Evolutionary conservation across 2,329 filamentous ascomycete species (phyloP).

Genomic region (Apiospora rasikravindrae): DNA sequence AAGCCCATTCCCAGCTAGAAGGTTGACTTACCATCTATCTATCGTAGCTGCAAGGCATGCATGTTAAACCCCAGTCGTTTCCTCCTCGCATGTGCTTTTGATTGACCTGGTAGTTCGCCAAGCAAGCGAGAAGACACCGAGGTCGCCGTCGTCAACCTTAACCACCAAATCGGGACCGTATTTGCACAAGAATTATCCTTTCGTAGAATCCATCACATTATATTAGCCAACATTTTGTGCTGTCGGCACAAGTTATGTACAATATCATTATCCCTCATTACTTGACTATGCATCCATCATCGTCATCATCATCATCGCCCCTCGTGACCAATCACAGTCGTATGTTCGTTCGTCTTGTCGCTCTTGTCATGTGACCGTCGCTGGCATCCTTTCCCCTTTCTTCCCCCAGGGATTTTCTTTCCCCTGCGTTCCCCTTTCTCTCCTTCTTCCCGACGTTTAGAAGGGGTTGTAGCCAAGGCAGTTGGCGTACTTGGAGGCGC

Average conservation of each 20-base stretch:
- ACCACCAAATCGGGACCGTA: not conserved
- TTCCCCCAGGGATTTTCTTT: not conserved
- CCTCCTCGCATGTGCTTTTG: not conserved
- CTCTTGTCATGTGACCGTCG: not conserved
- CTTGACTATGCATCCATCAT: not conserved
- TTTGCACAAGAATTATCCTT: not conserved
- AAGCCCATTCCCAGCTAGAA: not conserved
- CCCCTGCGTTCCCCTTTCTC: too few relatives aligned
- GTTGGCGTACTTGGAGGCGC: not conserved
- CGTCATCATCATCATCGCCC: not conserved
- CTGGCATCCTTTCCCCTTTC: not conserved
- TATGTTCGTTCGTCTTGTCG: not conserved
- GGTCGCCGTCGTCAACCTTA: not conserved
- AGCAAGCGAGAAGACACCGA: not conserved
- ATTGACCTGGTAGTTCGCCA: not conserved
- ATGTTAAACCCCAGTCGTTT: not conserved
- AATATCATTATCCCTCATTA: not conserved
- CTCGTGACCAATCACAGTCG: not conserved
- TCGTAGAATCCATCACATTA: not conserved
- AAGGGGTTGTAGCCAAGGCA: slow-evolving; percentile 13
- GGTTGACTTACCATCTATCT: not conserved
- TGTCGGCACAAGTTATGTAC: not conserved
- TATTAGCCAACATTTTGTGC: not conserved
- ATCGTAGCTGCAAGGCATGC: not conserved
- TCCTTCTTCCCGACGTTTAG: not conserved